phyloP scores from a whole-genome alignment of 2,329 filamentous ascomycete species.

The Scytalidium lignicola region DNA sequence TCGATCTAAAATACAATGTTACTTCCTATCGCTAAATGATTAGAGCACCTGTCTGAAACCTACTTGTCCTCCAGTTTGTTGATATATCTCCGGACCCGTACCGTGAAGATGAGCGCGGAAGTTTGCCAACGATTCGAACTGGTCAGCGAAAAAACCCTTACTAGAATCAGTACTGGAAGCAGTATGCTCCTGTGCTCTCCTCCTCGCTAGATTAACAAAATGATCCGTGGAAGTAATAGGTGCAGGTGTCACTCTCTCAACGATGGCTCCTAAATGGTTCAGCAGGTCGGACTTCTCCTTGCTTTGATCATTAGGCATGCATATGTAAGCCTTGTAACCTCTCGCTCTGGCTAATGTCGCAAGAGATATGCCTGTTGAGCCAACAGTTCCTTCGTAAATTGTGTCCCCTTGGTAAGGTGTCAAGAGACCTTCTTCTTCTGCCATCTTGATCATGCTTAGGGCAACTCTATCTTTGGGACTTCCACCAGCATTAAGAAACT shows the following conservation, averaged over 20 bases:
- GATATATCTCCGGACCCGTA: slow-evolving; percentile 86
- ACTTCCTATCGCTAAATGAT: neutral
- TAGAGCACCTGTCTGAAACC: slow-evolving; percentile 1
- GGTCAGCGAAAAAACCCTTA: slow-evolving; percentile 87
- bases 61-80: slow-evolving; percentile 62
- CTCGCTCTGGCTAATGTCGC: slow-evolving; percentile 82
- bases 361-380: slow-evolving; percentile 91
- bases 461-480: slow-evolving; percentile 95
- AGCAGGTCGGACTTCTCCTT: slow-evolving; percentile 86
- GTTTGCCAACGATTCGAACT: slow-evolving; percentile 90
- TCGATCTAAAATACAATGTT: slow-evolving; percentile 46
- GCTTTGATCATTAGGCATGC: slow-evolving; percentile 91
- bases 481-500: slow-evolving; percentile 92
- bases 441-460: slow-evolving; percentile 77
- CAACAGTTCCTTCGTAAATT: slow-evolving; percentile 96
- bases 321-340: slow-evolving; percentile 91
- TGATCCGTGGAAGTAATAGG: slow-evolving; percentile 91
- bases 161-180: slow-evolving; percentile 52
- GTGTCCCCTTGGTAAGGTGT: slow-evolving; percentile 80
- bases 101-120: slow-evolving; percentile 75
- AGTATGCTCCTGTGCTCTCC: slow-evolving; percentile 71
- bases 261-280: slow-evolving; percentile 82
- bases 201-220: slow-evolving; percentile 87
- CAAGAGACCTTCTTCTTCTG: slow-evolving; percentile 72
- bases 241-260: slow-evolving; percentile 84